Percentiles rank a stretch among this genome's conserved stretches.
phyloP scores from a whole-genome alignment of 2,329 filamentous ascomycete genomes.

The Orbilia javanica region DNA sequence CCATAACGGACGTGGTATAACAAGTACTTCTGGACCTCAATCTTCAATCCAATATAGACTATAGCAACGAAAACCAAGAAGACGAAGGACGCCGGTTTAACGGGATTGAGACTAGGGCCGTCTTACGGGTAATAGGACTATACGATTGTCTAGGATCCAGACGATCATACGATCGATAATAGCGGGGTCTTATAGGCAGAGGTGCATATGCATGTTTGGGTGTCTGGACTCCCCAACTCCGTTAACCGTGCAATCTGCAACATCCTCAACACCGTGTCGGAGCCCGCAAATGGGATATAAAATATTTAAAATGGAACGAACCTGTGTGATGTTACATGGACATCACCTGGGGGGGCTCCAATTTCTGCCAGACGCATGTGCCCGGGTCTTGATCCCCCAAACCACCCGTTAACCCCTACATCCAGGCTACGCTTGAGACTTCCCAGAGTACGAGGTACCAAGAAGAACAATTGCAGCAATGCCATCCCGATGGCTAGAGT shows the following conservation, averaged over 20 bases:
- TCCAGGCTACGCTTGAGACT: neutral
- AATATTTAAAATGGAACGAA: no score
- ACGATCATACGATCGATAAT: neutral
- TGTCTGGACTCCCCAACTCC: neutral
- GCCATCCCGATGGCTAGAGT: conserved; percentile 26
- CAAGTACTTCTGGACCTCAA: no score
- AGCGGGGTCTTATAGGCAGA: neutral
- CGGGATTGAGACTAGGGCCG: no score
- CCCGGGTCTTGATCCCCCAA: neutral
- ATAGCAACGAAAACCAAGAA: no score
- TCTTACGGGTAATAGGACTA: no score
- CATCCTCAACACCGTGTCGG: conserved; percentile 1
- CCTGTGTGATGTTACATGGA: no score
- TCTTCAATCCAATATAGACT: no score
- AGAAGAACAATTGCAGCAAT: conserved; percentile 7
- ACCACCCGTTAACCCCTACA: no score
- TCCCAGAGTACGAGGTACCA: neutral
- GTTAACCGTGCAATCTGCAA: neutral
- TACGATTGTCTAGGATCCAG: no score
- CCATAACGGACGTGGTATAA: neutral
- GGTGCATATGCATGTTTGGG: neutral
- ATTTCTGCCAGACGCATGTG: no score
- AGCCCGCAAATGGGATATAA: neutral
- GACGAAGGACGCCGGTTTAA: neutral
- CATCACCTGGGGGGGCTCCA: no score